phyloP scores from a whole-genome alignment of 352 stramenopile genomes.

The Albugo laibachii region DNA sequence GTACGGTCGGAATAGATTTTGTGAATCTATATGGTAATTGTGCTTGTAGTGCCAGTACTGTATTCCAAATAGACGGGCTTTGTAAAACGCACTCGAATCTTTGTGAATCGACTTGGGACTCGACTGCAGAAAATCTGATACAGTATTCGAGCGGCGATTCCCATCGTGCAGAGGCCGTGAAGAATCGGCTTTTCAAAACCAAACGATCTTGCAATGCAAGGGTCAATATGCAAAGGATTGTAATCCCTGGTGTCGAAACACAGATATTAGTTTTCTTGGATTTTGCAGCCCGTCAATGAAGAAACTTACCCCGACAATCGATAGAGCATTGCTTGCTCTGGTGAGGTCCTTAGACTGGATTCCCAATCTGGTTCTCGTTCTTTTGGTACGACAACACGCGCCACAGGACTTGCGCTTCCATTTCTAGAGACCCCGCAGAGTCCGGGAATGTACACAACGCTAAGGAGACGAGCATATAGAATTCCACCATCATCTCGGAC shows the following conservation, averaged over 20 bases:
- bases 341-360: slow-evolving; percentile 42
- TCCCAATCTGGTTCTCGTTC: slow-evolving; percentile 31
- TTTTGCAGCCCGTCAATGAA: neutral
- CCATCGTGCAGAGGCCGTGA: slow-evolving; percentile 88
- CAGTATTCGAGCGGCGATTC: slow-evolving; percentile 54
- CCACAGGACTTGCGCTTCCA: slow-evolving; percentile 17
- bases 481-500: slow-evolving; percentile 43
- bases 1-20: no score
- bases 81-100: slow-evolving; percentile 75
- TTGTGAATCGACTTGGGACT: slow-evolving; percentile 51
- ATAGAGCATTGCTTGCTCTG: slow-evolving; percentile 80
- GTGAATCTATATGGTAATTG: no score
- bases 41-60: no score
- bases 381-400: slow-evolving; percentile 55
- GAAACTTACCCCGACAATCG: slow-evolving; percentile 68
- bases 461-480: slow-evolving; percentile 41
- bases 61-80: slow-evolving; percentile 68
- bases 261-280: neutral
- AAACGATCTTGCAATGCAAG: slow-evolving; percentile 47
- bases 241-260: slow-evolving; percentile 52
- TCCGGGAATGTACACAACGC: slow-evolving; percentile 61
- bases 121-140: slow-evolving; percentile 62
- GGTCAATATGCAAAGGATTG: slow-evolving; percentile 88
- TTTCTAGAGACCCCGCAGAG: slow-evolving; percentile 46
- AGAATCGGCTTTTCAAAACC: slow-evolving; percentile 79